Percentiles rank a stretch among this genome's conserved stretches.
Conservation (phyloP, 495 filamentous ascomycete genomes). For the Patellaria atrata region DNA sequence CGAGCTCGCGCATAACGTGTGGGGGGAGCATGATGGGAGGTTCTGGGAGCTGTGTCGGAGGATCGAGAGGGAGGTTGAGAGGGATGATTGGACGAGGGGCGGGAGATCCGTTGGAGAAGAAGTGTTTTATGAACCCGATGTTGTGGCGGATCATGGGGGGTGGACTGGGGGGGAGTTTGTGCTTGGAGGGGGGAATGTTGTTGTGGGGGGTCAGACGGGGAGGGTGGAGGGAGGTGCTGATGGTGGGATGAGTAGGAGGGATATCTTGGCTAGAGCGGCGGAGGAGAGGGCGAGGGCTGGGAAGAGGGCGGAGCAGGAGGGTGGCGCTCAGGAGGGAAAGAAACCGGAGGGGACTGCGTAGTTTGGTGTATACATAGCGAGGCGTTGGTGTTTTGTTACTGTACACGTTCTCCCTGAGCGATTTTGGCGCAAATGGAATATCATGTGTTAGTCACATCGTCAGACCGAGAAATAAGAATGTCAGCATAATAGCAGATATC, state of each 20-base stretch:
- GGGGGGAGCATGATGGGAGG: slow-evolving; percentile 61
- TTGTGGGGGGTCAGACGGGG: slow-evolving; percentile 19
- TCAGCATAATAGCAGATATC: too few relatives aligned
- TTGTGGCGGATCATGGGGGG: slow-evolving; percentile 58
- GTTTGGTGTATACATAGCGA: too few relatives aligned
- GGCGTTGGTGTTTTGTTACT: too few relatives aligned
- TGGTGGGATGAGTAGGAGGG: slow-evolving; percentile 39
- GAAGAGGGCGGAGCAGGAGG: slow-evolving; percentile 23
- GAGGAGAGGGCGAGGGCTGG: slow-evolving; percentile 55
- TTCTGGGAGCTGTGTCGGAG: slow-evolving; percentile 80
- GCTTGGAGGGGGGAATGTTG: slow-evolving; percentile 42
- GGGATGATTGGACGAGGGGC: slow-evolving; percentile 55
- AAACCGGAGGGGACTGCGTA: too few relatives aligned
- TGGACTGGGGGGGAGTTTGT: slow-evolving; percentile 85
- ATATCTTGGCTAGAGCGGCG: slow-evolving; percentile 59
- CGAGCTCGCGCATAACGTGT: slow-evolving; percentile 87
- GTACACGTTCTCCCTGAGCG: too few relatives aligned
- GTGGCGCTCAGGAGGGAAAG: too few relatives aligned
- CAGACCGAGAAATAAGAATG: too few relatives aligned
- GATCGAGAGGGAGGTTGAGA: slow-evolving; percentile 78
- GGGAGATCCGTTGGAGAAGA: slow-evolving; percentile 49
- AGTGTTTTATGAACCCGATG: slow-evolving; percentile 59
- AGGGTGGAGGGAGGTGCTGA: slow-evolving; percentile 6
- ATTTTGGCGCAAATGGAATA: too few relatives aligned
- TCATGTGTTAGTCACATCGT: too few relatives aligned